Conservation (phyloP, 2,329 filamentous ascomycete genomes). For the Passalora sequoiae region DNA sequence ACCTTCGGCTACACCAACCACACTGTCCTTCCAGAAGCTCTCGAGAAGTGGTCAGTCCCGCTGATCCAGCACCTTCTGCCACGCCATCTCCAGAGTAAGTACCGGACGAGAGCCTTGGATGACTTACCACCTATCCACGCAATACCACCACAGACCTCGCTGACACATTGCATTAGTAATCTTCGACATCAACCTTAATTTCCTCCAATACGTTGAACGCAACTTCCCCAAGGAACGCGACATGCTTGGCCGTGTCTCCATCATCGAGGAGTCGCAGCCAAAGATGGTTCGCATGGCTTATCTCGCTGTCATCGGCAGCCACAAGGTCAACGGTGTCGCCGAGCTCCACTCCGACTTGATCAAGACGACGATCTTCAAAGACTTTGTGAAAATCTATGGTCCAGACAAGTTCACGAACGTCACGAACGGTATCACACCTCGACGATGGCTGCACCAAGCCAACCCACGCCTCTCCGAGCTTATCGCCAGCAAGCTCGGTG, state of each 20-base stretch:
- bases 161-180: too few species aligned
- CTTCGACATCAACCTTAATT: conserved; percentile 91
- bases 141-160: too few species aligned
- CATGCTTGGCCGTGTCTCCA: conserved; percentile 79
- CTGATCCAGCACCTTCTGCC: conserved; percentile 88
- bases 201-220: conserved; percentile 86
- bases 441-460: conserved; percentile 94
- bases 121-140: too few species aligned
- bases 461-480: conserved; percentile 88
- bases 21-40: conserved; percentile 89
- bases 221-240: conserved; percentile 86
- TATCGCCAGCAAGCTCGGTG: conserved; percentile 82
- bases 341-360: conserved; percentile 97
- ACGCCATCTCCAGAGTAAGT: conserved; percentile 60
- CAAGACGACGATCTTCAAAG: conserved; percentile 99
- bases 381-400: conserved; percentile 92
- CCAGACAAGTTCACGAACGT: conserved; percentile 98
- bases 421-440: conserved; percentile 94
- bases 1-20: conserved; percentile 97
- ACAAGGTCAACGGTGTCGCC: conserved; percentile 98
- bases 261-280: conserved; percentile 92
- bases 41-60: conserved; percentile 97
- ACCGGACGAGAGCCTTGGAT: too few species aligned
- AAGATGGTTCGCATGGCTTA: conserved; percentile 99
- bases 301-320: conserved; percentile 90